These are phyloP conservation scores for Papiliotrema laurentii DNA, from an alignment of 1,284 basidiomycete species.

Conservation along the genomic window DNA sequence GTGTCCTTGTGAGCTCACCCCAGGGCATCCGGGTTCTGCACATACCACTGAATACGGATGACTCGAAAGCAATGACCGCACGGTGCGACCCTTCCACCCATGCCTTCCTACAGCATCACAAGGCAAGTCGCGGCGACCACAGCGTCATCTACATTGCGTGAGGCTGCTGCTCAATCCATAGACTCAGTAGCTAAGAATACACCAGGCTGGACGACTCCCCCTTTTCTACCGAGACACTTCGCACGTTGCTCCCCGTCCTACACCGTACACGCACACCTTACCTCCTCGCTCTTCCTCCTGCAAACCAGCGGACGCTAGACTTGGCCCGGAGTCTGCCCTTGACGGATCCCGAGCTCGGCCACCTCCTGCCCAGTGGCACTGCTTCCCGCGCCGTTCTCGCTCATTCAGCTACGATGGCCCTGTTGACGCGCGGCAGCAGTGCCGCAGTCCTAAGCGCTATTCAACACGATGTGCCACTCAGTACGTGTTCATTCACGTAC, in stretches of 20 bases:
- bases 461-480: not conserved
- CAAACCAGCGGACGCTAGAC: no score
- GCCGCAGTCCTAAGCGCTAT: not conserved
- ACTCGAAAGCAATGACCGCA: no score
- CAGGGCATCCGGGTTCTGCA: not conserved
- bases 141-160: conserved; percentile 3
- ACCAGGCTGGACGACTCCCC: not conserved
- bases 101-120: not conserved
- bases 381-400: conserved; percentile 1
- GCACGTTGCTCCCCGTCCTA: not conserved
- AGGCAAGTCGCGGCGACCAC: not conserved
- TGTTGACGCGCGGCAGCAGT: conserved; percentile 1
- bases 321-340: no score
- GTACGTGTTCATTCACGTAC: not conserved
- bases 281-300: not conserved
- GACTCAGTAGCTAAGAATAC: no score
- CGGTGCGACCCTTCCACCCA: not conserved
- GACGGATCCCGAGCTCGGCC: no score
- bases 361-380: no score
- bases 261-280: not conserved
- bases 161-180: not conserved
- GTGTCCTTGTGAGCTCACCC: not conserved
- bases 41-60: no score
- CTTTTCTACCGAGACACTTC: not conserved
- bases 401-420: not conserved